Evolutionary conservation across 2,329 filamentous ascomycete species (phyloP).

Genomic region (Stagonosporopsis tanaceti): DNA sequence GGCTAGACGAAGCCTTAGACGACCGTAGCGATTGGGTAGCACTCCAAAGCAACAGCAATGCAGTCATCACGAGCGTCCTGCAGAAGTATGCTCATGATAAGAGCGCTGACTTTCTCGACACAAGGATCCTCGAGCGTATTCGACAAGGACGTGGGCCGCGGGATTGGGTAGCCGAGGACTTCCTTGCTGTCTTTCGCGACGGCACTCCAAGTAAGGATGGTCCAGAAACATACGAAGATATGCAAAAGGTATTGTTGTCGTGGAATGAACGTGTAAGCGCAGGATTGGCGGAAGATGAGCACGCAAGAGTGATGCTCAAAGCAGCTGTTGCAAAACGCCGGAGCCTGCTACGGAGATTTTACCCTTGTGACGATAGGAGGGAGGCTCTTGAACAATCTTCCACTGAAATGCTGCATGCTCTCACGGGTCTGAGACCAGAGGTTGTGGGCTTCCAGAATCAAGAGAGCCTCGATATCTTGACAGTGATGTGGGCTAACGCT

Average conservation of each 20-base stretch:
- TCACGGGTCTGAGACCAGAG: slow-evolving; percentile 32
- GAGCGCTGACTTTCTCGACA: not conserved
- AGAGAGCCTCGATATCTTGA: slow-evolving; percentile 22
- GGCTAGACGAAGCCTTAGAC: slow-evolving; percentile 14
- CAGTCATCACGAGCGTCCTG: not conserved
- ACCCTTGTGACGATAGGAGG: slow-evolving; percentile 4
- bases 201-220: not conserved
- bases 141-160: not conserved
- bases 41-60: not conserved
- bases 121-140: not conserved
- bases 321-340: not conserved
- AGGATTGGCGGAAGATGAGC: not conserved
- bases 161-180: slow-evolving; percentile 12
- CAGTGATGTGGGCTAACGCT: slow-evolving; percentile 30
- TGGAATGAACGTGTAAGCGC: not conserved
- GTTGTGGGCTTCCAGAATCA: slow-evolving; percentile 24
- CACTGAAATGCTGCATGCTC: slow-evolving; percentile 19
- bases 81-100: not conserved
- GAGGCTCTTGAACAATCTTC: not conserved
- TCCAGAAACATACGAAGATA: not conserved
- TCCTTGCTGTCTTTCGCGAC: slow-evolving; percentile 23
- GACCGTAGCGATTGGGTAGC: not conserved
- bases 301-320: not conserved
- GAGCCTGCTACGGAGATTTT: not conserved
- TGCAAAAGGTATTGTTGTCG: not conserved